Evolutionary conservation across 75 land plant species (phyloP), one percentile per base, ranked within the genome.

Genomic region (Azolla pinnata): DNA sequence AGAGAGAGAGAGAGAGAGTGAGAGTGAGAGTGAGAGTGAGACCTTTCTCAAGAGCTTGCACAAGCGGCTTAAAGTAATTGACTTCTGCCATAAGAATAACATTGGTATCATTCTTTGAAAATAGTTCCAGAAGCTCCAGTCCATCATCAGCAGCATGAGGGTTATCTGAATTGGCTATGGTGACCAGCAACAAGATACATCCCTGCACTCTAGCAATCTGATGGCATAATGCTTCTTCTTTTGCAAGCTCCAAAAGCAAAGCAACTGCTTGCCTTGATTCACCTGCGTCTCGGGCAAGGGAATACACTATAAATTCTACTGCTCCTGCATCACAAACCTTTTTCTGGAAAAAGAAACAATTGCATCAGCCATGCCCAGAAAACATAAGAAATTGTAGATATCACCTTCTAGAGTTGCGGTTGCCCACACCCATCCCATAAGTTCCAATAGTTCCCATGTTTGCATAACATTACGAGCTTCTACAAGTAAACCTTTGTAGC

Each of bases 31-130:
- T 12, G 21, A 20, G 21, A 48, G 4, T 8, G 4, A 24, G 54
- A 82, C 86, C 90, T 71, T 82, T 75, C 21, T 67, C 58, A n/a
- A 82, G 62, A 29, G 69, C 54, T 23, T 74, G 69, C 25, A 77
- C 60, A 24, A 82, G 58, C 16, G 83, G 86, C 26, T 63, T 61
- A 27, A 86, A 82, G 51, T 76, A 83, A 20, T 75, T 79, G 44
- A 78, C 78, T 58, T 82, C 77, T 27, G 83, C 83, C 83, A 86
- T 77, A 40, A 75, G 71, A 63, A 86, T 70, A 47, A 69, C 81
- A 79, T 82, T 77, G 53, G 77, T 73, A 20, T 69, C 66, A 57
- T 68, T 75, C 25, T 59, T 47, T 14, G 85, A 77, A 49, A 82
- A 56, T n/a, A 49, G 60, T 29, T 64, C 51, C 19, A 79, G 50